These are phyloP conservation scores for Vigna unguiculata DNA, from an alignment of 306 rosid genomes.

Conservation along the genomic window DNA sequence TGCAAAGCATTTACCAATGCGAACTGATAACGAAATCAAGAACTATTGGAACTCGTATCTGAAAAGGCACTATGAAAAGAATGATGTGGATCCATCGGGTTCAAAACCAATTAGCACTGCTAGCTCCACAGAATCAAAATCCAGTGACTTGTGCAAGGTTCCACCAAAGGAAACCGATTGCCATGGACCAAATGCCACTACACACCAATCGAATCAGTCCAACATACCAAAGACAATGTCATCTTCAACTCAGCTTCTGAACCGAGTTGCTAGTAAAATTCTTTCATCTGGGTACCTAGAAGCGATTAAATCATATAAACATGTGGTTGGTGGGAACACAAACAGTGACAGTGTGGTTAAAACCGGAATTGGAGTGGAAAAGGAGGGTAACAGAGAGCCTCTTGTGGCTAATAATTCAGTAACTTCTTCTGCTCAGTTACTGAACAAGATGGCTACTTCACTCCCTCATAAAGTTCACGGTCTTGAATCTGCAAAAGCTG, in stretches of 20 bases:
- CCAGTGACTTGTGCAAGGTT: slow-evolving; percentile 13
- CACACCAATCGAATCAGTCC: neutral
- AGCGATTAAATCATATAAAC: slow-evolving; percentile 3
- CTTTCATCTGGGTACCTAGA: slow-evolving; percentile 17
- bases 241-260: slow-evolving; percentile 38
- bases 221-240: neutral
- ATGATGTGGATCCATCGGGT: neutral
- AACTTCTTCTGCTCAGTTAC: slow-evolving; percentile 26
- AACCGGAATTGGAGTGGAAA: neutral
- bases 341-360: neutral
- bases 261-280: slow-evolving; percentile 38
- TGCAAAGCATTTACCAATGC: slow-evolving; percentile 38
- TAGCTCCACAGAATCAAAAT: slow-evolving; percentile 24
- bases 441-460: slow-evolving; percentile 43
- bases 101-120: slow-evolving; percentile 14
- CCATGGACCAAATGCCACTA: neutral
- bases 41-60: slow-evolving; percentile 43
- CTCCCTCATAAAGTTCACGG: slow-evolving; percentile 4
- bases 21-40: slow-evolving; percentile 45
- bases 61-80: neutral
- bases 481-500: slow-evolving; percentile 28
- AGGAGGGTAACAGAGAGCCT: neutral
- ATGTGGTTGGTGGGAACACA: neutral
- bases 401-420: neutral
- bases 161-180: neutral